phyloP scores from a whole-genome alignment of 164 flowering plant genomes.

The Saururus chinensis region DNA sequence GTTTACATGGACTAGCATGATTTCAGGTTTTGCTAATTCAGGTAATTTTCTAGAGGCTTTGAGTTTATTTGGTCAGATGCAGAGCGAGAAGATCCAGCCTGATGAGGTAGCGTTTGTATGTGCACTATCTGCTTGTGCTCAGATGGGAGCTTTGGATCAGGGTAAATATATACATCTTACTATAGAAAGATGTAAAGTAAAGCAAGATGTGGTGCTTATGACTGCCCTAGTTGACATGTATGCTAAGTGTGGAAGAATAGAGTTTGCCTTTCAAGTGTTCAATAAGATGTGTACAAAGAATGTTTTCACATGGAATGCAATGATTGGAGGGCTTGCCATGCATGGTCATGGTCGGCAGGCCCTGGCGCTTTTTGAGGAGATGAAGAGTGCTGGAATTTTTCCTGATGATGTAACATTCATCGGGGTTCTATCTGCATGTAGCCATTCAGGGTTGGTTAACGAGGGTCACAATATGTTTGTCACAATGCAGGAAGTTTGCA shows the following conservation, averaged over 20 bases:
- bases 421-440: slow-evolving; percentile 28
- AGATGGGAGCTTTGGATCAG: slow-evolving; percentile 28
- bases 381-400: slow-evolving; percentile 13
- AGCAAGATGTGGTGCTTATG: slow-evolving; percentile 18
- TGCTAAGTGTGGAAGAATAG: slow-evolving; percentile 67
- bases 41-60: slow-evolving; percentile 19
- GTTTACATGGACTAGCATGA: slow-evolving; percentile 15
- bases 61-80: slow-evolving; percentile 21
- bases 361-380: slow-evolving; percentile 13
- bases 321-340: slow-evolving; percentile 32
- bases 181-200: slow-evolving; percentile 10
- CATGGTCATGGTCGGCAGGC: slow-evolving; percentile 24
- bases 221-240: slow-evolving; percentile 62
- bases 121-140: slow-evolving; percentile 28
- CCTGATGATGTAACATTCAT: slow-evolving; percentile 32
- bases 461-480: slow-evolving; percentile 17
- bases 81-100: slow-evolving; percentile 12
- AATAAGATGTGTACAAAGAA: slow-evolving; percentile 14
- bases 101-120: slow-evolving; percentile 25
- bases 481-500: slow-evolving; percentile 15
- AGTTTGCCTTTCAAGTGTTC: slow-evolving; percentile 22
- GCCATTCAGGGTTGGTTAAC: slow-evolving; percentile 24
- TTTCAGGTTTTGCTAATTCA: slow-evolving; percentile 16
- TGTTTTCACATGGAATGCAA: slow-evolving; percentile 25
- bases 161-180: slow-evolving; percentile 23